Percentiles rank a stretch among this genome's conserved stretches.
Evolutionary conservation across 2,329 filamentous ascomycete species (phyloP).

Genomic region (Cytospora piceae): DNA sequence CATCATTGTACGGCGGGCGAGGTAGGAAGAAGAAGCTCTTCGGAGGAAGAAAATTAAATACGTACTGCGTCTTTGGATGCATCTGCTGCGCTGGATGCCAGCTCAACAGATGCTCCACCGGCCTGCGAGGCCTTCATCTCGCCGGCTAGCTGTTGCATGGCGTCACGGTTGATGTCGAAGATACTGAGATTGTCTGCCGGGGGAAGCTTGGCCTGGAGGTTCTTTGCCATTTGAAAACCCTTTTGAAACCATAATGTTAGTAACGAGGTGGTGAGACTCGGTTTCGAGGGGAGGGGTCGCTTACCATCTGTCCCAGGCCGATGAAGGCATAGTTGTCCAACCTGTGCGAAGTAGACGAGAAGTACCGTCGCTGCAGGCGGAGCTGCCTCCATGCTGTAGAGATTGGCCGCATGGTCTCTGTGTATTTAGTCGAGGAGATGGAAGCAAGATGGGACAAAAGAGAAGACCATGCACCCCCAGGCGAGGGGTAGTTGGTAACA

Average conservation of each 20-base stretch:
- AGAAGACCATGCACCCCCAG: slow-evolving; percentile 2
- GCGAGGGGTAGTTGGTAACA: slow-evolving; percentile 27
- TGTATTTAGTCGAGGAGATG: slow-evolving; percentile 8
- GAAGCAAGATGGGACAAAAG: not conserved
- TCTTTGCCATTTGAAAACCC: slow-evolving; percentile 67
- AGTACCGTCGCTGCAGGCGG: slow-evolving; percentile 49
- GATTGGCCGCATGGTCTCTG: slow-evolving; percentile 34
- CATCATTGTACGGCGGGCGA: slow-evolving; percentile 35
- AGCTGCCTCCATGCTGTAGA: slow-evolving; percentile 36
- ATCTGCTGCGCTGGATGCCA: slow-evolving; percentile 50
- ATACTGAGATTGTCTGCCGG: slow-evolving; percentile 55
- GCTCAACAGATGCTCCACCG: slow-evolving; percentile 51
- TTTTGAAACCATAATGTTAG: slow-evolving; percentile 39
- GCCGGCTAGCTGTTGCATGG: slow-evolving; percentile 50
- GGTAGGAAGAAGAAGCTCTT: not conserved
- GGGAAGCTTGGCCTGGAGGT: slow-evolving; percentile 60
- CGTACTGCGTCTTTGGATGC: slow-evolving; percentile 58
- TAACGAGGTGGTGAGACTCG: not conserved
- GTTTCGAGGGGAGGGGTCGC: slow-evolving; percentile 26
- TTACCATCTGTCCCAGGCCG: slow-evolving; percentile 64
- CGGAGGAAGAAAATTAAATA: slow-evolving; percentile 28
- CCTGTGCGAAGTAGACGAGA: slow-evolving; percentile 52
- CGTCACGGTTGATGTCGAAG: slow-evolving; percentile 60
- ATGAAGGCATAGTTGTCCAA: slow-evolving; percentile 62
- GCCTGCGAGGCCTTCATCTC: slow-evolving; percentile 50